Percentiles rank a stretch among this genome's conserved stretches.
phyloP scores from a whole-genome alignment of 1,139 yeast species.

The Pichia kudriavzevii region DNA sequence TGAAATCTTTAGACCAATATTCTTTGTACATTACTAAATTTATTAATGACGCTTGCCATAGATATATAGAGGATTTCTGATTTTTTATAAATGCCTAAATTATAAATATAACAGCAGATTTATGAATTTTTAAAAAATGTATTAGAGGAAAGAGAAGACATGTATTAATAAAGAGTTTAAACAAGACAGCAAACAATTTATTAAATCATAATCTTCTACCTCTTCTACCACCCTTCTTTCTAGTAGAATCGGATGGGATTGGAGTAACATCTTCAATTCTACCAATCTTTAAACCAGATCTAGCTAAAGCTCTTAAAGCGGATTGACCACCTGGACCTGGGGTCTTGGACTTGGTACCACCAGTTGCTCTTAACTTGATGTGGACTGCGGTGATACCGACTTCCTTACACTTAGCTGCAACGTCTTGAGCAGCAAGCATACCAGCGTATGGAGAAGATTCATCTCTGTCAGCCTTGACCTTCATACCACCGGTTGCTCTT shows the following conservation, averaged over 20 bases:
- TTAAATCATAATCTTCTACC: slow-evolving; percentile 99
- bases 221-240: slow-evolving; percentile 99
- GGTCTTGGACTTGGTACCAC: slow-evolving; percentile 99
- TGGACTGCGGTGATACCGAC: slow-evolving; percentile 99
- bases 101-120: slow-evolving; percentile 6
- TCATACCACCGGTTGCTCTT: slow-evolving; percentile 99
- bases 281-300: slow-evolving; percentile 99
- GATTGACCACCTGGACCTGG: slow-evolving; percentile 99
- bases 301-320: slow-evolving; percentile 99
- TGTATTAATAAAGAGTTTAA: not conserved
- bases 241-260: slow-evolving; percentile 99
- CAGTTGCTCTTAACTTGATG: slow-evolving; percentile 99
- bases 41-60: slow-evolving; percentile 9
- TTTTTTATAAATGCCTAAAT: slow-evolving; percentile 5
- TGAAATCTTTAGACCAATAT: no score
- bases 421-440: slow-evolving; percentile 99
- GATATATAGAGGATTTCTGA: slow-evolving; percentile 3
- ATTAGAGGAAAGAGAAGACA: not conserved
- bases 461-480: slow-evolving; percentile 99
- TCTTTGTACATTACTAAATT: slow-evolving; percentile 9
- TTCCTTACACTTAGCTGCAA: slow-evolving; percentile 98
- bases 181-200: slow-evolving; percentile 1
- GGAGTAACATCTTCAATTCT: slow-evolving; percentile 99
- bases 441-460: slow-evolving; percentile 99
- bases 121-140: slow-evolving; percentile 4